Evolutionary conservation across 108 stramenopile genomes (phyloP), one percentile per base, ranked within the genome.

Genomic region (Nitzschia sp.): DNA sequence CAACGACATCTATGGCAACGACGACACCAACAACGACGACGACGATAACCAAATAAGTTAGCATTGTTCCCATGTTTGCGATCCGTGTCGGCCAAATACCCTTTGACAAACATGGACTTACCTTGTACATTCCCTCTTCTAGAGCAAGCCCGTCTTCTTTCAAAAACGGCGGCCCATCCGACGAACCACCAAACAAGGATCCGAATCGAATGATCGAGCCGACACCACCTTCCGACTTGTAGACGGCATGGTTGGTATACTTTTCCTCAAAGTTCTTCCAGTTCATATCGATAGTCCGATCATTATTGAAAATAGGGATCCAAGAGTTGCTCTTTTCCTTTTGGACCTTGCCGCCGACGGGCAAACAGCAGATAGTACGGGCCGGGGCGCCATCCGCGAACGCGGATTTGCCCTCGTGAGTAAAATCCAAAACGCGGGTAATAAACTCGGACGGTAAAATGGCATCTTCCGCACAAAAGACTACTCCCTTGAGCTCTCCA

Each of bases 251-350:
- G 9, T 31, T 32, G 33, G 45, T 59, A 38, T 49, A 71, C 17
- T 66, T 54, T 0, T 69, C 29, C n/a, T 54, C 45, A 49, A 79
- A 68, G 3, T 56, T 54, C 0, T 58, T 28, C 78, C 78, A 79
- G 2, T 23, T 66, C 35, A 61, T 47, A 17, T 74, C 66, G 13
- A 59, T 51, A 11, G 58, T 69, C 9, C 48, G n/a, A 30, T 79
- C 78, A 30, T 66, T 70, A 32, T 79, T 79, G 59, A 79, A 73
- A 42, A 79, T 74, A n/a, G 78, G 78, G 23, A 79, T 79, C 78
- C 78, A 79, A 24, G 46, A 25, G 29, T 59, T 68, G 21, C 42
- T 31, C 45, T 79, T 79, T 48, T 79, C 78, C 68, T 79, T 79
- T 45, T 56, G 48, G 29, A 74, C 38, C 47, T 72, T 72, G 29